Evolutionary conservation across 2,329 filamentous ascomycete species (phyloP), one percentile per base, ranked within the genome.

Genomic region (Chrysoporthe cubensis): DNA sequence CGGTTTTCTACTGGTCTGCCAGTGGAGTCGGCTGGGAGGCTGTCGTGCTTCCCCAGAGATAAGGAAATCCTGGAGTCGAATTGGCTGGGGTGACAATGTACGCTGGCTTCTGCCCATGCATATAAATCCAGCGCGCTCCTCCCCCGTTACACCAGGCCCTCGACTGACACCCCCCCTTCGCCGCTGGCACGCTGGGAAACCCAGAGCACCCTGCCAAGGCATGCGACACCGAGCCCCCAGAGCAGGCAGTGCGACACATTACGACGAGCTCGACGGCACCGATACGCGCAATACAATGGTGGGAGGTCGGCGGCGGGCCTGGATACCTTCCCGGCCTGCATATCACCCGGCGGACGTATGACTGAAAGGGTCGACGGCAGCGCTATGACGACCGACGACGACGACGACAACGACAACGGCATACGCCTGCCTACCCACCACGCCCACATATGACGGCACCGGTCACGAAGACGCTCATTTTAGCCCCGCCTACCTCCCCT

Each of bases 21-120:
- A 32, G 62, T 64, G 62, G 62, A 44, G 50, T 50, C 32, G n/a
- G n/a, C 13, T 32, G 48, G 32, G 40, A 21, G 62, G 61, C 62
- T 63, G n/a, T 56, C 37, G 16, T 13, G 32, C 40, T 46, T 64
- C n/a, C 50, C 40, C 62, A 64, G 50, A 56, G 62, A 64, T 64
- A 64, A 64, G 62, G 14, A 44, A 42, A 54, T 14, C 40, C 50
- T 32, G 21, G 62, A 14, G 62, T 52, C 14, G 48, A 54, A 32
- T 32, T 40, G 48, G 48, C 46, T 44, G 34, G 48, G 16, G 8
- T 5, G 6, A n/a, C 5, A 40, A 26, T n/a, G 32, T 40, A 32
- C n/a, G 32, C 16, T n/a, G n/a, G 6, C 2, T 16, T 16, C 16
- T 11, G 62, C 43, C 26, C 50, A 40, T 56, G 62, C 48, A 64